phyloP scores from a whole-genome alignment of 495 filamentous ascomycete species.

The Rostrohypoxylon terebratum region DNA sequence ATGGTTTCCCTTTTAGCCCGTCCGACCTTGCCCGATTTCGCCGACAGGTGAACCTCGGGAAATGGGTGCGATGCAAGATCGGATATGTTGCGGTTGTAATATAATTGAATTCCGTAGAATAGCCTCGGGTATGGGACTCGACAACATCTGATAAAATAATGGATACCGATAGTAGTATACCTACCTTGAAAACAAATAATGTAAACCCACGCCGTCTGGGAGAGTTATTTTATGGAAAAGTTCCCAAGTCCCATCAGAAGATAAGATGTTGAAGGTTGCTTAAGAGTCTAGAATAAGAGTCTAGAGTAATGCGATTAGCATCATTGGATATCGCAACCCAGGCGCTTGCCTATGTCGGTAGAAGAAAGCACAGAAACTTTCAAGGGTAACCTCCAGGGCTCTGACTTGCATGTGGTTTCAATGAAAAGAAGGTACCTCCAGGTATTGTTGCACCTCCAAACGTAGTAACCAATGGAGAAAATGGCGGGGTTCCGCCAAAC shows the following conservation, averaged over 20 bases:
- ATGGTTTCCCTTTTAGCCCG: slow-evolving; percentile 33
- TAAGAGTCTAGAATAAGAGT: slow-evolving; percentile 13
- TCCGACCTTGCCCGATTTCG: slow-evolving; percentile 43
- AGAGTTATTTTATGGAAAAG: slow-evolving; percentile 19
- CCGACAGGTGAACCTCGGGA: slow-evolving; percentile 36
- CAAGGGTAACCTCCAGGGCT: neutral
- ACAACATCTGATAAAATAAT: slow-evolving; percentile 7
- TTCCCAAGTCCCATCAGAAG: neutral
- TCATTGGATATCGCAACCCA: slow-evolving; percentile 29
- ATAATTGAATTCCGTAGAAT: slow-evolving; percentile 36
- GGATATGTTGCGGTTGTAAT: slow-evolving; percentile 14
- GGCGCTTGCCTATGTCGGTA: slow-evolving; percentile 14
- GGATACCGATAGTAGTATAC: neutral
- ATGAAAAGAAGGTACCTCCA: slow-evolving; percentile 10
- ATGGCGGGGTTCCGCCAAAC: slow-evolving; percentile 36
- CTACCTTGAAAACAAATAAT: neutral
- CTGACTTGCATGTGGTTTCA: slow-evolving; percentile 40
- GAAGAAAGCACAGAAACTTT: neutral
- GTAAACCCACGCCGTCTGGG: neutral
- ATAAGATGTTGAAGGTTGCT: neutral
- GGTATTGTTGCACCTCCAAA: neutral
- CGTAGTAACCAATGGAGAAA: neutral
- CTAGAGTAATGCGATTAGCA: slow-evolving; percentile 17
- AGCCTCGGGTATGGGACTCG: slow-evolving; percentile 36
- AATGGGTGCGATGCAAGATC: slow-evolving; percentile 26